Base-by-base conservation (phyloP, 2,329 filamentous ascomycete genomes). In the Penicillium sp. region DNA sequence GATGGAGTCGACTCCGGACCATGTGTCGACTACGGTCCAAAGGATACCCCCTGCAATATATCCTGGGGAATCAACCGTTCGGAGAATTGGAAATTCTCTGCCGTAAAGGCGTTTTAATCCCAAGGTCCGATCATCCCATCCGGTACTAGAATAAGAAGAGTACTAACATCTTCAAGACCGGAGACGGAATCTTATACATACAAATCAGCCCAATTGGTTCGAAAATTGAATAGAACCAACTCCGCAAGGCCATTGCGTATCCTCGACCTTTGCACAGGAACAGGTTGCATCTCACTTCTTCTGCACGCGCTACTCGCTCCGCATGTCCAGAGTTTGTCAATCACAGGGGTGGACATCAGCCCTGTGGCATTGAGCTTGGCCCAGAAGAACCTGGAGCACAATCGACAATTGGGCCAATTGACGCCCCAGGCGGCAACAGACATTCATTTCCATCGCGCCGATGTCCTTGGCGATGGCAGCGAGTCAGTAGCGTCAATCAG, bases 41-140 rank as follows among this genome's bases (percentile, higher is more conserved):
- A n/a, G 91, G 91, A 1, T 83, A 86, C 54, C 94, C 94, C 1
- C 75, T 99, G 32, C 94, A 97, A 71, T 97, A 97, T 69, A 81
- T 97, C 21, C 77, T 99, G 1, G 92, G 92, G 3, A 86, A 87
- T 5, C 92, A 97, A 70, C 94, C 88, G 1, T 97, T 99, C 74
- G 93, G 92, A 0, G 77, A 84, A 4, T 75, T 97, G 14, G 88
- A 96, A 40, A 88, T 99, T 43, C 75, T 81, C 50, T 97, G 92
- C 67, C 79, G 78, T 27, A 83, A 79, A 10, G 90, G 90, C 2
- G 92, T 97, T 5, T 77, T 99, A 53, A 96, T 97, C 60, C 94
- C 94, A 34, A 83, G 93, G 73, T 75, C 51, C 44, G 60, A 21
- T 31, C 21, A n/a, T 31, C 27, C 11, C 5, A 18, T 18, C 18